Base-by-base conservation (phyloP, 1,284 basidiomycete species). In the Grifola frondosa region DNA sequence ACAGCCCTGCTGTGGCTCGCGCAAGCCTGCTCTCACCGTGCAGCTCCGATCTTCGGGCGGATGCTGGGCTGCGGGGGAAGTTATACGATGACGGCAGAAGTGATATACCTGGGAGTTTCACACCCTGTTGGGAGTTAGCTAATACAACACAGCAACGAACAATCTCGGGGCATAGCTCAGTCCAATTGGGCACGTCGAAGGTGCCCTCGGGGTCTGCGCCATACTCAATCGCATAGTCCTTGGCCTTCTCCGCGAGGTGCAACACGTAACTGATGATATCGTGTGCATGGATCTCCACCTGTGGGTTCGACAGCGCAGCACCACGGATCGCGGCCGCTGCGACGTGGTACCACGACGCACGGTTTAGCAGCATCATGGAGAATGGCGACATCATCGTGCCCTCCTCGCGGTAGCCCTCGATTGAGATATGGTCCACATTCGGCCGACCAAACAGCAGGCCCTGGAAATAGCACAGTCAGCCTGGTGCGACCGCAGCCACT, bases 311-410 rank as follows among this genome's bases (percentile, higher is more conserved):
- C 29, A 55, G 43, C 3, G 79, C 75, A 12, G 71, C 80, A 19
- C 71, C 74, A 8, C 74, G 72, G 28, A 86, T 68, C 13, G 81
- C 84, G 20, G 70, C 69, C 3, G 74, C 64, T 20, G 83, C 83
- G 36, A 85, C 71, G 44, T 82, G 68, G 60, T 78, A 86, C 25
- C 83, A 72, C 29, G 81, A 84, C 1, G 80, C 81, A 39, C 69
- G 64, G 60, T 86, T 86, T 58, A 71, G 70, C 11, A 85, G 61
- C 83, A 85, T 81, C 84, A 86, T 86, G 77, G 84, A 80, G 47
- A 85, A 80, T 6, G 81, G 80, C 15, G 79, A 77, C 15, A 82
- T 84, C 23, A 81, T 84, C 3, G 81, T 83, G 9, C 83, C 83
- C 62, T 86, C 84, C 59, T 86, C 83, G 30, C 64, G 67, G 56